phyloP scores from a whole-genome alignment of 495 filamentous ascomycete species.

The Penicillium verhagenii region DNA sequence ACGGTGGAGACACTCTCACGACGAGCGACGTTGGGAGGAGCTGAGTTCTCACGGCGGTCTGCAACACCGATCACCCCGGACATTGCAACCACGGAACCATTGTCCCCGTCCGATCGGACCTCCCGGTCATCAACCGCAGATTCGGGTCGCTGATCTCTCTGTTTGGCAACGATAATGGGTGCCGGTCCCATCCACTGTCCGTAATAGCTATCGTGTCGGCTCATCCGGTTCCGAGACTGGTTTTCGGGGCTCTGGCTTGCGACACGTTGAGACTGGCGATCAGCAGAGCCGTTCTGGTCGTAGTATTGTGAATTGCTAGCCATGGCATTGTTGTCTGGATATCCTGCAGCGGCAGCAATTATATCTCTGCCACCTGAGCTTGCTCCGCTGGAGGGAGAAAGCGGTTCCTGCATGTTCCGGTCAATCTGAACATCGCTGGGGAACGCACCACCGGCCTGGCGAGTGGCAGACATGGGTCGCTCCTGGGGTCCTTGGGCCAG shows the following conservation, averaged over 20 bases:
- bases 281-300: constrained; percentile 7
- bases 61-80: constrained; percentile 21
- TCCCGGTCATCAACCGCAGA: constrained; percentile 19
- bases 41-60: constrained; percentile 30
- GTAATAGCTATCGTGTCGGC: constrained; percentile 42
- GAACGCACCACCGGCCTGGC: constrained; percentile 85
- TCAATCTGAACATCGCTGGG: constrained; percentile 82
- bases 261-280: constrained; percentile 13
- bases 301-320: constrained; percentile 21
- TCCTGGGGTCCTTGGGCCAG: constrained; percentile 28
- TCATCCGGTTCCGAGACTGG: constrained; percentile 12
- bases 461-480: constrained; percentile 49
- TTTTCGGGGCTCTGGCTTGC: constrained; percentile 9
- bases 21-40: constrained; percentile 27
- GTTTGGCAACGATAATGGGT: constrained; percentile 23
- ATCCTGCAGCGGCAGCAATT: constrained; percentile 53
- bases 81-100: constrained; percentile 20
- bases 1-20: constrained; percentile 41
- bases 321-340: constrained; percentile 48
- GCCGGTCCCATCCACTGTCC: constrained; percentile 44
- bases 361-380: constrained; percentile 65
- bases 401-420: constrained; percentile 71
- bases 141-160: constrained; percentile 22
- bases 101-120: constrained; percentile 23
- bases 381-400: constrained; percentile 72